Evolutionary conservation across 2,329 filamentous ascomycete genomes (phyloP).

Genomic region (Nemania bipapillata): DNA sequence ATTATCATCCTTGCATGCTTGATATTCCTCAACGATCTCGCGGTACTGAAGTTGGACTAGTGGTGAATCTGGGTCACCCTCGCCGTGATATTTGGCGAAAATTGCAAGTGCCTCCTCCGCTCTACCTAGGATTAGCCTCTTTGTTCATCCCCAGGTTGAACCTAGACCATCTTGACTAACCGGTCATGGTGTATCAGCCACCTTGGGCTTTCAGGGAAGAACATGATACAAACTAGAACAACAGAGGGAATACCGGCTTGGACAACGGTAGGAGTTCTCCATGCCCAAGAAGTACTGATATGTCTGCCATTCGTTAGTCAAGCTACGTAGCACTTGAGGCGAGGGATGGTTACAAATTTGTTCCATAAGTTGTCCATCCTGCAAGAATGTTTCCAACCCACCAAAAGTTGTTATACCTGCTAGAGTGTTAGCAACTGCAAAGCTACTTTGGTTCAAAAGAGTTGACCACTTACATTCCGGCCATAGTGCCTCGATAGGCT

Average conservation of each 20-base stretch:
- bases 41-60: constrained; percentile 68
- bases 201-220: constrained; percentile 53
- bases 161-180: constrained; percentile 5
- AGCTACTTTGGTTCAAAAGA: constrained; percentile 50
- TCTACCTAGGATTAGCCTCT: constrained; percentile 41
- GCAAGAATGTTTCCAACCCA: constrained; percentile 65
- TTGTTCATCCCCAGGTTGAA: not conserved
- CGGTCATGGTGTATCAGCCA: constrained; percentile 58
- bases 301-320: constrained; percentile 48
- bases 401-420: constrained; percentile 57
- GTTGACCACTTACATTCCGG: constrained; percentile 66
- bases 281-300: constrained; percentile 60
- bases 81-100: constrained; percentile 69
- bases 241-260: constrained; percentile 60
- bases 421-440: constrained; percentile 32
- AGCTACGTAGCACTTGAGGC: too few relatives aligned
- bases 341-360: constrained; percentile 38
- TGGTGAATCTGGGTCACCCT: constrained; percentile 63
- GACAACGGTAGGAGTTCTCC: constrained; percentile 68
- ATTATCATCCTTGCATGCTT: constrained; percentile 63
- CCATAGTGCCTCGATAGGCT: constrained; percentile 69
- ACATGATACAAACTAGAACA: constrained; percentile 57
- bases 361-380: constrained; percentile 62
- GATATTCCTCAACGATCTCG: constrained; percentile 65
- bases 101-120: constrained; percentile 66